These are phyloP conservation scores for Penicillium arizonense DNA, from an alignment of 495 filamentous ascomycete species.

Conservation along the genomic window DNA sequence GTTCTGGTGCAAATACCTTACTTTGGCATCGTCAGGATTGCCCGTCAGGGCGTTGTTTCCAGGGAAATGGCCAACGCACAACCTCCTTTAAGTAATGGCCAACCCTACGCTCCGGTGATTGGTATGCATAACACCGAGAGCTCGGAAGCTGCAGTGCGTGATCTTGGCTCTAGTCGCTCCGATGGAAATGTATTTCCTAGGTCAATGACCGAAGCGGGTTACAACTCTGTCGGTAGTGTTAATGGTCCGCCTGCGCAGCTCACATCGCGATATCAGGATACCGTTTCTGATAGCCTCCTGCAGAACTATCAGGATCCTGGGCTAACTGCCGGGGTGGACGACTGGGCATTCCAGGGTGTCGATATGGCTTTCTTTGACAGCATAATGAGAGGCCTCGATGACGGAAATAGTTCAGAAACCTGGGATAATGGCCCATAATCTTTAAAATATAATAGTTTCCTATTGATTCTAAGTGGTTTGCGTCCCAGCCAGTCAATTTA, in stretches of 20 bases:
- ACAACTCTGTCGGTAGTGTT: background rate
- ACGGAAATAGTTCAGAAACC: constrained; percentile 1
- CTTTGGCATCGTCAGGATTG: constrained; percentile 28
- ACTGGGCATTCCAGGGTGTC: constrained; percentile 30
- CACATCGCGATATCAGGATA: no score
- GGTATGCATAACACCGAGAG: background rate
- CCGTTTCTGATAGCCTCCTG: background rate
- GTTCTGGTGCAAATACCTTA: constrained; percentile 34
- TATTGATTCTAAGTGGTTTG: no score
- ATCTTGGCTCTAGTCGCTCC: background rate
- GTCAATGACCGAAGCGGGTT: background rate
- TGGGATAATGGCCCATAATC: background rate
- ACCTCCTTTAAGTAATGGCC: background rate
- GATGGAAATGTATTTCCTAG: background rate
- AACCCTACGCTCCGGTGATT: background rate
- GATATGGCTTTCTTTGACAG: constrained; percentile 30
- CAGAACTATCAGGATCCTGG: constrained; percentile 12
- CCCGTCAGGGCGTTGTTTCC: constrained; percentile 12
- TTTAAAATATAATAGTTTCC: background rate
- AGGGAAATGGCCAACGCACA: background rate
- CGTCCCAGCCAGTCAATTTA: no score
- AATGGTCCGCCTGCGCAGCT: background rate
- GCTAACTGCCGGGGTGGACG: constrained; percentile 13
- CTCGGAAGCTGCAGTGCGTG: constrained; percentile 3
- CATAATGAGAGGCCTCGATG: constrained; percentile 15